Conservation (phyloP, 2,329 filamentous ascomycete species). For the Colletotrichum caudatum region DNA sequence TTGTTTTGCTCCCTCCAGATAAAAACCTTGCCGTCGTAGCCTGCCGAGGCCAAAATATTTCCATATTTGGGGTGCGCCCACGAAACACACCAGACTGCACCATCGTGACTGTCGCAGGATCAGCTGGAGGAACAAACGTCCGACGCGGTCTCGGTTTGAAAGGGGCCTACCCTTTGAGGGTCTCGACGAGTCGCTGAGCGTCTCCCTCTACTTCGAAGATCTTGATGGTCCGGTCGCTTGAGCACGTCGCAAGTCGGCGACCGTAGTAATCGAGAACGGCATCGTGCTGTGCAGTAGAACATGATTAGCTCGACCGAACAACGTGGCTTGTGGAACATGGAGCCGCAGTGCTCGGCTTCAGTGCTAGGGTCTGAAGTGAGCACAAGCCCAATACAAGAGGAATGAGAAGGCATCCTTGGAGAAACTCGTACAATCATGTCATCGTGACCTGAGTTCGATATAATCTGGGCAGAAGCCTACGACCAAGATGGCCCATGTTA, state of each 20-base stretch:
- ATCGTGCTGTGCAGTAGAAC: constrained; percentile 77
- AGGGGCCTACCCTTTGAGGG: constrained; percentile 83
- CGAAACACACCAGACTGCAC: constrained; percentile 96
- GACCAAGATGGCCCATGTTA: constrained; percentile 9
- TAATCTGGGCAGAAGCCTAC: constrained; percentile 54
- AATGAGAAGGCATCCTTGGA: background rate
- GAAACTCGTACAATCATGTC: constrained; percentile 93
- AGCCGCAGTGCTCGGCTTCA: background rate
- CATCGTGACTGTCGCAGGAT: constrained; percentile 78
- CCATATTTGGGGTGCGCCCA: constrained; percentile 99
- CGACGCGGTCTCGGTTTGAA: constrained; percentile 10
- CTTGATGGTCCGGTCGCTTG: constrained; percentile 98
- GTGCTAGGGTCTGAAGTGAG: background rate
- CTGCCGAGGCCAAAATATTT: constrained; percentile 94
- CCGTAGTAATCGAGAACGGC: constrained; percentile 99
- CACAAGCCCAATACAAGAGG: background rate
- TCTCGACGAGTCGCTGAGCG: constrained; percentile 88
- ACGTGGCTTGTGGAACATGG: background rate
- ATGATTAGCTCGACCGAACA: constrained; percentile 3
- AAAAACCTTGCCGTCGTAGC: constrained; percentile 97
- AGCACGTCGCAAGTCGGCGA: constrained; percentile 94
- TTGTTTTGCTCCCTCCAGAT: constrained; percentile 93
- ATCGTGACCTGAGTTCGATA: constrained; percentile 76
- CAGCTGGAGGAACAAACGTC: constrained; percentile 1
- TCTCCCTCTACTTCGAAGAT: constrained; percentile 99